These are phyloP conservation scores for Hypoxylon sp. DNA, from an alignment of 2,329 filamentous ascomycete genomes.

Conservation along the genomic window DNA sequence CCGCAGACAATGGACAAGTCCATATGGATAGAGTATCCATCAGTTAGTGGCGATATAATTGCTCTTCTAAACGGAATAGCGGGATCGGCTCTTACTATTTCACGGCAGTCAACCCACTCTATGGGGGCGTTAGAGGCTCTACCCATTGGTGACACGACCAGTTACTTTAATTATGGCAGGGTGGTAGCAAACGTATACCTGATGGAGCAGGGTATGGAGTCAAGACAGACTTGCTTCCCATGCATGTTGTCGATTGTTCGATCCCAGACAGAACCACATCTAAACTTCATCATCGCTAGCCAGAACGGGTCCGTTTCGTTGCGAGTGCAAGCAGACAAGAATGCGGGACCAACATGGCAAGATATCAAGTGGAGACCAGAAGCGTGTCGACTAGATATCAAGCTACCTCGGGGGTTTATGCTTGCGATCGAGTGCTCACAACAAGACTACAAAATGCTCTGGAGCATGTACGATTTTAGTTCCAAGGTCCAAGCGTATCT, in stretches of 20 bases:
- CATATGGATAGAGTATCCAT: constrained; percentile 83
- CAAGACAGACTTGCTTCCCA: constrained; percentile 73
- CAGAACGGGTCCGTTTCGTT: constrained; percentile 82
- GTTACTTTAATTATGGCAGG: constrained; percentile 80
- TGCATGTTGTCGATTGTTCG: constrained; percentile 81
- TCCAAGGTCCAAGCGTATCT: constrained; percentile 77
- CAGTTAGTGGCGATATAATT: constrained; percentile 74
- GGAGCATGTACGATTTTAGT: constrained; percentile 87
- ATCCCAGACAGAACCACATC: constrained; percentile 71
- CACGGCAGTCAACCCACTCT: constrained; percentile 55
- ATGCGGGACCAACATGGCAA: constrained; percentile 77
- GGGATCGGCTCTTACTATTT: constrained; percentile 58
- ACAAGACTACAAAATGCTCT: constrained; percentile 79
- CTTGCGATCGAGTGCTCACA: constrained; percentile 76
- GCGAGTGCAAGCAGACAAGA: constrained; percentile 73
- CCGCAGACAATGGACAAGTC: constrained; percentile 81
- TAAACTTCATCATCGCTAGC: constrained; percentile 79
- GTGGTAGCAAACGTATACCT: constrained; percentile 78
- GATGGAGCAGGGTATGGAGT: constrained; percentile 75
- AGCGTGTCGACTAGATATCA: constrained; percentile 70
- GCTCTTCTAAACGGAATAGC: constrained; percentile 73
- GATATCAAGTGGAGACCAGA: constrained; percentile 82
- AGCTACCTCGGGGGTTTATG: constrained; percentile 78
- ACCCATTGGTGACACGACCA: constrained; percentile 77
- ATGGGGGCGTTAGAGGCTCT: constrained; percentile 72